phyloP scores from a whole-genome alignment of 352 stramenopile genomes.

The Globisporangium alternatum region DNA sequence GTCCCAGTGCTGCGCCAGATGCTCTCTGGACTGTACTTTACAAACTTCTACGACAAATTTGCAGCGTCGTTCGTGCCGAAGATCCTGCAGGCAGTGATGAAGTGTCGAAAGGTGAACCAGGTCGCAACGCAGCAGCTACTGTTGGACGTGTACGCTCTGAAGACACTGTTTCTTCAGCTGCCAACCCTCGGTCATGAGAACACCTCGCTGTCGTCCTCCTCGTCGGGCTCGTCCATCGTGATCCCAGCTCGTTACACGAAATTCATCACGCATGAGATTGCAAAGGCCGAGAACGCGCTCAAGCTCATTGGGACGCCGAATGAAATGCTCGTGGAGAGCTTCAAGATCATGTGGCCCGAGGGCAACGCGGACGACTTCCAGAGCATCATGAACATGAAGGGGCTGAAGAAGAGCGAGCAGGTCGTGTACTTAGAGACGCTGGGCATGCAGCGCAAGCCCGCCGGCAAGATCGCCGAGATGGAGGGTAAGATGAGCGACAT shows the following conservation, averaged over 20 bases:
- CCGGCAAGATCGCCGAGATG: slow-evolving; percentile 76
- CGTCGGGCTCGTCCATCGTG: slow-evolving; percentile 32
- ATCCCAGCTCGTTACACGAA: slow-evolving; percentile 95
- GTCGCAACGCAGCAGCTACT: slow-evolving; percentile 97
- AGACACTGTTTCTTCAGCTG: slow-evolving; percentile 95
- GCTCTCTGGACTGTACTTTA: slow-evolving; percentile 93
- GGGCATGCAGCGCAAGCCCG: slow-evolving; percentile 59
- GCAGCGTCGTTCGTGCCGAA: slow-evolving; percentile 89
- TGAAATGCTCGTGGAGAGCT: slow-evolving; percentile 95
- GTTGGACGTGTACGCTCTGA: slow-evolving; percentile 98
- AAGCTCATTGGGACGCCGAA: slow-evolving; percentile 97
- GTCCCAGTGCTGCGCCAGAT: slow-evolving; percentile 89
- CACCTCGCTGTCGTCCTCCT: slow-evolving; percentile 35
- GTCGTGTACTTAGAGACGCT: slow-evolving; percentile 55
- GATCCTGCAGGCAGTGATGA: slow-evolving; percentile 87
- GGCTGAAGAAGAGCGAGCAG: slow-evolving; percentile 81
- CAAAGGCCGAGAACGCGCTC: slow-evolving; percentile 95
- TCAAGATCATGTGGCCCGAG: slow-evolving; percentile 95
- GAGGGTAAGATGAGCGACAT: slow-evolving; percentile 87
- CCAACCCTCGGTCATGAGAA: slow-evolving; percentile 77
- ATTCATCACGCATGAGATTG: slow-evolving; percentile 95
- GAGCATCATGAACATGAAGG: slow-evolving; percentile 95
- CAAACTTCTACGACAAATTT: slow-evolving; percentile 99
- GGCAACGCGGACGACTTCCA: slow-evolving; percentile 92
- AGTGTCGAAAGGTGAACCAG: slow-evolving; percentile 93